Evolutionary conservation across 2,329 filamentous ascomycete genomes (phyloP).

Genomic region (Fusarium drepaniforme): DNA sequence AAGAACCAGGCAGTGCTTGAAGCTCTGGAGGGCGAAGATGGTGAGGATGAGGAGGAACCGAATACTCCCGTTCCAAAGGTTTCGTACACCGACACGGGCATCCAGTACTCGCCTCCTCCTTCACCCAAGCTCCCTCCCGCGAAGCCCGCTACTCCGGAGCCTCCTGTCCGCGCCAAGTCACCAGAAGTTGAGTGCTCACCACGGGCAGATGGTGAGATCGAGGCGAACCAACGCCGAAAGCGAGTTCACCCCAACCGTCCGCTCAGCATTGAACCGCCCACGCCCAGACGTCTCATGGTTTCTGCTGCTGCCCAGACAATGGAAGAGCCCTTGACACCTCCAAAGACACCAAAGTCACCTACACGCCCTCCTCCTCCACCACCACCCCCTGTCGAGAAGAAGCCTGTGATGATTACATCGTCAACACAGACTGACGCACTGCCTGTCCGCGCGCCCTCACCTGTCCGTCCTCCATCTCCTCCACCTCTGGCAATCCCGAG

Average conservation of each 20-base stretch:
- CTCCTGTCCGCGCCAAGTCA: constrained; percentile 52
- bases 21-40: constrained; percentile 67
- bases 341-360: constrained; percentile 71
- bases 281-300: constrained; percentile 65
- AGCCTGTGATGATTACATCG: constrained; percentile 61
- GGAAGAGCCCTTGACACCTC: constrained; percentile 73
- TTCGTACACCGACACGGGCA: constrained; percentile 78
- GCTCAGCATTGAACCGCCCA: constrained; percentile 60
- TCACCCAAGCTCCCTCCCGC: constrained; percentile 69
- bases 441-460: constrained; percentile 10
- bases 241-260: constrained; percentile 69
- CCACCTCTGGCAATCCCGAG: constrained; percentile 75
- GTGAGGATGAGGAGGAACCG: constrained; percentile 60
- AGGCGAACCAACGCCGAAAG: constrained; percentile 81
- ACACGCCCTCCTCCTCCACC: constrained; percentile 55
- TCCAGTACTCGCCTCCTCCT: constrained; percentile 87
- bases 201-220: constrained; percentile 69
- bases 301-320: constrained; percentile 74
- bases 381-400: constrained; percentile 53
- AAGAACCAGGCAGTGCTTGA: constrained; percentile 69
- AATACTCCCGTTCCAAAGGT: constrained; percentile 51
- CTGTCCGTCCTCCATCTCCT: constrained; percentile 41
- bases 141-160: constrained; percentile 59
- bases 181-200: constrained; percentile 57
- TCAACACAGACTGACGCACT: constrained; percentile 72